phyloP scores from a whole-genome alignment of 2,329 filamentous ascomycete species.

The Aspergillus candidus region DNA sequence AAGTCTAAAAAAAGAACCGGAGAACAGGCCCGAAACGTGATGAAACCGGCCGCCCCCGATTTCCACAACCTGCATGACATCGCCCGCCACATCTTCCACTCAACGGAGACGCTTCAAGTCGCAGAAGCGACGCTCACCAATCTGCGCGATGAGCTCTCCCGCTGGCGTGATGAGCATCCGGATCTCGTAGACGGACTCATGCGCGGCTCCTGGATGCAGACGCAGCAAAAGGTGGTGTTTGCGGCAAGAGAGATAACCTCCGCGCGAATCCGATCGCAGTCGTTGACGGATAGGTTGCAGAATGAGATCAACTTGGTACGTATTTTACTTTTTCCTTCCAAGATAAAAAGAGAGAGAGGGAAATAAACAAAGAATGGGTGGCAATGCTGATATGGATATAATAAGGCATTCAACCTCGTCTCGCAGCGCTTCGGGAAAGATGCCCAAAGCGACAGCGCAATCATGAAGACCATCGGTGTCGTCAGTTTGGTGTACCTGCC shows the following conservation, averaged over 20 bases:
- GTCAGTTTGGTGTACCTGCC: conserved; percentile 25
- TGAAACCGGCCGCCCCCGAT: conserved; percentile 7
- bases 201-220: conserved; percentile 1
- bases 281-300: conserved; percentile 24
- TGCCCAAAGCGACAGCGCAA: conserved; percentile 19
- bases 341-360: too few relatives aligned
- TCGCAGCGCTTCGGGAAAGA: conserved; percentile 23
- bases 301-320: conserved; percentile 33
- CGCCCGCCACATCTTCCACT: conserved; percentile 28
- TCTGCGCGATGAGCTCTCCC: conserved; percentile 17
- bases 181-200: background rate
- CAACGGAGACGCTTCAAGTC: conserved; percentile 27
- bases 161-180: conserved; percentile 9
- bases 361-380: background rate
- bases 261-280: conserved; percentile 20
- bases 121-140: conserved; percentile 22
- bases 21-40: conserved; percentile 8
- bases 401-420: conserved; percentile 28
- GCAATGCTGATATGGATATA: background rate
- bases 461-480: conserved; percentile 27
- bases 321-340: too few relatives aligned
- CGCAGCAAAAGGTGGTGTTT: conserved; percentile 12
- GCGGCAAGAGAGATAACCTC: conserved; percentile 23
- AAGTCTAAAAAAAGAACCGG: background rate
- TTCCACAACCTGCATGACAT: conserved; percentile 27